Evolutionary conservation across 1,284 basidiomycete species (phyloP).

Genomic region (Marasmius sp.): DNA sequence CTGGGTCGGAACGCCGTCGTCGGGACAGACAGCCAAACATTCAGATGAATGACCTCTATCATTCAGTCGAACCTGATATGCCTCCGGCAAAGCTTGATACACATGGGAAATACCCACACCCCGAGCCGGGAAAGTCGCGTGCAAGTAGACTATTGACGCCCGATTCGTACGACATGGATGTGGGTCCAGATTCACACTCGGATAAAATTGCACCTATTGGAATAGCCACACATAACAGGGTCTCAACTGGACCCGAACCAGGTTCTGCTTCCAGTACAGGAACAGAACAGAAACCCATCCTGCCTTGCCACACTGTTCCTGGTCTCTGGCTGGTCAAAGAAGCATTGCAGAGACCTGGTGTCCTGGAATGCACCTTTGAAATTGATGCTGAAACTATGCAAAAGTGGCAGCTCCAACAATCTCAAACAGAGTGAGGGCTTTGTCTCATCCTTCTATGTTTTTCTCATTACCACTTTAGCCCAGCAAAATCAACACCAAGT

Average conservation of each 20-base stretch:
- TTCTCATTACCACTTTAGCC: not conserved
- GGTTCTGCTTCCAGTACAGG: too few species aligned
- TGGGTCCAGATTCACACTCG: not conserved
- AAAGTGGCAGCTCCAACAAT: constrained; percentile 1
- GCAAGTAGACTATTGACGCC: not conserved
- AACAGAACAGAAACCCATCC: too few species aligned
- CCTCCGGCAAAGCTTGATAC: too few species aligned
- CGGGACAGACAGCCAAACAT: not conserved
- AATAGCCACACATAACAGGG: too few species aligned
- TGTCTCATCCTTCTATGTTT: not conserved
- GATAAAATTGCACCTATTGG: too few species aligned
- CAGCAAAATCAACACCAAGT: not conserved
- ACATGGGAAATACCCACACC: too few species aligned
- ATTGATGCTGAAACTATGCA: constrained; percentile 8
- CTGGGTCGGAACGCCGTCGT: not conserved
- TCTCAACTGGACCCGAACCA: too few species aligned
- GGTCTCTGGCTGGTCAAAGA: constrained; percentile 10
- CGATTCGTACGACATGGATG: not conserved
- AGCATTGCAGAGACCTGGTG: constrained; percentile 7
- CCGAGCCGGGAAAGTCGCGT: too few species aligned
- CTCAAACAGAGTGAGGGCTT: constrained; percentile 2
- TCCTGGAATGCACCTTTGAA: constrained; percentile 8
- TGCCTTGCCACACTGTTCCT: constrained; percentile 8
- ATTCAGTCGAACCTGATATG: not conserved
- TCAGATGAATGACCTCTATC: not conserved